Percentiles rank a stretch among this genome's conserved stretches.
Conservation (phyloP, 2,329 filamentous ascomycete genomes). For the Apiospora marii region DNA sequence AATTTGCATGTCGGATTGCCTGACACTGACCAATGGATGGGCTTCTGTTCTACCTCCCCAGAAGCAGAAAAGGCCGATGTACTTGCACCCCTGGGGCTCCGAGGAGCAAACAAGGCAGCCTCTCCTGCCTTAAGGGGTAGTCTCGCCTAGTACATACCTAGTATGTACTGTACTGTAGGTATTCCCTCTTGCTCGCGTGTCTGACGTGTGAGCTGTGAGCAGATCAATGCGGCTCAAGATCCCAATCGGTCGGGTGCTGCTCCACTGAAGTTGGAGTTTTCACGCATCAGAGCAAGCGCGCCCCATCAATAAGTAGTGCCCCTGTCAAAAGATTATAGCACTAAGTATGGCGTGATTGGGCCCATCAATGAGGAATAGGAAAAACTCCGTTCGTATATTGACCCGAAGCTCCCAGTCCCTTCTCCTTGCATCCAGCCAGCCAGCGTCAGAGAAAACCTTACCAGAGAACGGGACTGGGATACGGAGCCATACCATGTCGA, state of each 20-base stretch:
- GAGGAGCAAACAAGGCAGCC: neutral
- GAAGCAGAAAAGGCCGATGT: neutral
- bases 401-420: slow-evolving; percentile 20
- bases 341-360: slow-evolving; percentile 24
- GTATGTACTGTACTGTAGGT: too few relatives aligned
- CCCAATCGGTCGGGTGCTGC: slow-evolving; percentile 8
- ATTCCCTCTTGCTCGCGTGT: neutral
- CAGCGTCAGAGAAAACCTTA: slow-evolving; percentile 6
- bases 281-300: slow-evolving; percentile 7
- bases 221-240: slow-evolving; percentile 13
- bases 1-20: neutral
- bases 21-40: neutral
- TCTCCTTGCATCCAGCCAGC: slow-evolving; percentile 11
- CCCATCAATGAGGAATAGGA: slow-evolving; percentile 24
- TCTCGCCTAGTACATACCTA: neutral
- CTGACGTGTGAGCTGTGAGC: slow-evolving; percentile 1
- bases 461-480: slow-evolving; percentile 9
- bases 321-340: slow-evolving; percentile 19
- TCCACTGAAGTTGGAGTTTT: slow-evolving; percentile 15
- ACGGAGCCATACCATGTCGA: slow-evolving; percentile 18
- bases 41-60: neutral
- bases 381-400: slow-evolving; percentile 24
- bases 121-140: neutral
- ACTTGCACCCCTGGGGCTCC: neutral
- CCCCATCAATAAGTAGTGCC: slow-evolving; percentile 8